Evolutionary conservation across 495 filamentous ascomycete genomes (phyloP), one percentile per base, ranked within the genome.

Genomic region (Rusavskia elegans): DNA sequence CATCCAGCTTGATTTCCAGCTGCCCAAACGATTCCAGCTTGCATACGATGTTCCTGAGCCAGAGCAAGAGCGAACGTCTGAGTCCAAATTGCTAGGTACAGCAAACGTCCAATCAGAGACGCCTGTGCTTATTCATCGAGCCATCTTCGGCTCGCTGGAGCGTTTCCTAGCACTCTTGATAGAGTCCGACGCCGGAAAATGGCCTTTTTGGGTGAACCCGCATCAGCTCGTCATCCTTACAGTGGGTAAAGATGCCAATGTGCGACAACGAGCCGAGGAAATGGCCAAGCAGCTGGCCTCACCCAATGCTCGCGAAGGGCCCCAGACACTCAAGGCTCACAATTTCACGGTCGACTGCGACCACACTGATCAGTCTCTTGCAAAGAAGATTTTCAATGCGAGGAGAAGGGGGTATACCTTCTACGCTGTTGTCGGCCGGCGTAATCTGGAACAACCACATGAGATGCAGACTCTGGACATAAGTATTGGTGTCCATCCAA

Each of bases 191-290:
- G 72, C 79, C 21, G 87, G 88, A 3, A 78, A 74, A 51, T 93
- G 85, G 81, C 89, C 89, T 5, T 89, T 95, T 64, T 96, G 89
- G 89, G 69, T 96, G 27, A 89, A 85, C 40, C 89, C 89, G 2
- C 77, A 81, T 6, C 89, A 92, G 61, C 79, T 78, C 27, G 79
- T 87, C 44, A 77, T 96, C 42, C 57, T 94, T 40, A 87, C 87
- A 0, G 78, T 94, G 35, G 84, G 81, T 54, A 73, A 83, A 57
- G 76, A 72, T 32, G 69, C 74, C 35, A 68, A 71, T 0, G 75
- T 89, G 11, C 55, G 84, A 36, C 62, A 65, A 3, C 77, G 75
- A 57, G 83, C 85, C 1, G 61, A 72, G 29, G 57, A 72, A 25
- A 72, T 68, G 35, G 59, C 63, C 14, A 58, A 65, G 50, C 35